Evolutionary conservation across 352 stramenopile genomes (phyloP).

Genomic region (Pythium chondricola): DNA sequence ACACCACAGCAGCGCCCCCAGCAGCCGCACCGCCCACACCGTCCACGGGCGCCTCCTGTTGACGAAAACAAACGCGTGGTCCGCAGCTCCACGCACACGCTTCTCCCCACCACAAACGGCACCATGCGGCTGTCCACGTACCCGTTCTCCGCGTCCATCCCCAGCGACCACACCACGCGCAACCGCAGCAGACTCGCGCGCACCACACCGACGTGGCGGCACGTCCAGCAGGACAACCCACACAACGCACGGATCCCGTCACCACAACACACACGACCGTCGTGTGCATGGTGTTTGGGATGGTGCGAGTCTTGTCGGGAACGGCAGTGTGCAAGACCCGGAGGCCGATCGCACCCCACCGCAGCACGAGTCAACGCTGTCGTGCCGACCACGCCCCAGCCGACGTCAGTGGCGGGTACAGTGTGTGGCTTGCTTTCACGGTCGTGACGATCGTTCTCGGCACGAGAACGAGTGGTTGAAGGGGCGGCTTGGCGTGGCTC

Average conservation of each 20-base stretch:
- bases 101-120: neutral
- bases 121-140: constrained; percentile 5
- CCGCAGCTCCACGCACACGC: neutral
- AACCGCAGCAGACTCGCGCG: neutral
- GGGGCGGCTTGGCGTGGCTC: too few species aligned
- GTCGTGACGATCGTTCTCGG: too few species aligned
- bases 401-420: too few species aligned
- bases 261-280: too few species aligned
- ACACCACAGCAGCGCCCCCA: constrained; percentile 8
- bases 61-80: constrained; percentile 9
- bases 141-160: constrained; percentile 5
- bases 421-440: too few species aligned
- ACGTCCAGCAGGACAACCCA: constrained; percentile 4
- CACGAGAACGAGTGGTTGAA: too few species aligned
- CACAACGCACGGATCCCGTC: constrained; percentile 1
- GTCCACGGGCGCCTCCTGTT: constrained; percentile 10
- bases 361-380: too few species aligned
- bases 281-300: neutral
- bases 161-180: neutral
- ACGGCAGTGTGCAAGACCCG: too few species aligned
- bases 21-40: constrained; percentile 5
- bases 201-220: neutral
- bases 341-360: too few species aligned
- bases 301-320: constrained; percentile 2
- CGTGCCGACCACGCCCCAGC: too few species aligned